Conservation (phyloP, 768 basidiomycete species). For the Calocybe gangraenosa region DNA sequence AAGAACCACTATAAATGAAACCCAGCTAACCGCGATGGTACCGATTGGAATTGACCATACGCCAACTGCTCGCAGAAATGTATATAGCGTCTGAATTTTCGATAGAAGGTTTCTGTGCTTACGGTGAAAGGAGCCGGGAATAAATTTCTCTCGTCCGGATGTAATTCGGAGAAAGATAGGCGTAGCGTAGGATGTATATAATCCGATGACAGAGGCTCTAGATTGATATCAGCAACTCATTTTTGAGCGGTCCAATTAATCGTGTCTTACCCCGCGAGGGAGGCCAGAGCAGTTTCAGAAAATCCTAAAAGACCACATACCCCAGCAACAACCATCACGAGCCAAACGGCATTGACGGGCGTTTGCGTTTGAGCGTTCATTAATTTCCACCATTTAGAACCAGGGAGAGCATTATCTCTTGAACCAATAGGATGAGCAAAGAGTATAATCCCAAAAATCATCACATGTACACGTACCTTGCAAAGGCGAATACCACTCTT, state of each 20-base stretch:
- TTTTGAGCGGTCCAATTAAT: background rate
- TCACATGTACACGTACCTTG: slow-evolving; percentile 19
- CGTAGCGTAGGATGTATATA: slow-evolving; percentile 63
- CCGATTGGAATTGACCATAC: slow-evolving; percentile 59
- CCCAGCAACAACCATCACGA: slow-evolving; percentile 54
- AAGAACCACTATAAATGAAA: slow-evolving; percentile 54
- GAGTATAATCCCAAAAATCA: background rate
- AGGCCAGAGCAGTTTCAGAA: slow-evolving; percentile 56
- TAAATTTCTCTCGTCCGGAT: slow-evolving; percentile 53
- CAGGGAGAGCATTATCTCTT: slow-evolving; percentile 69
- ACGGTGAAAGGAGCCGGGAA: slow-evolving; percentile 53
- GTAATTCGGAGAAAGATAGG: slow-evolving; percentile 73
- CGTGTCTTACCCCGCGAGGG: slow-evolving; percentile 57
- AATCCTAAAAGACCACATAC: slow-evolving; percentile 66
- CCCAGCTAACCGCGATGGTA: slow-evolving; percentile 60
- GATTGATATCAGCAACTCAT: background rate
- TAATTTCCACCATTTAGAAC: slow-evolving; percentile 65
- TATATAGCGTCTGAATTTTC: background rate
- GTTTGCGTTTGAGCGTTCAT: slow-evolving; percentile 59
- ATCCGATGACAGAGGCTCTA: slow-evolving; percentile 69
- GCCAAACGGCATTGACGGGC: slow-evolving; percentile 74
- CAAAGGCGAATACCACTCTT: slow-evolving; percentile 72
- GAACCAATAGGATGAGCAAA: background rate
- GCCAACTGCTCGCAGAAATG: slow-evolving; percentile 30
- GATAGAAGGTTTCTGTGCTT: background rate